Percentiles rank a stretch among this genome's conserved stretches.
Conservation (phyloP, 2,329 filamentous ascomycete species). For the Ophiosphaerella narmari region DNA sequence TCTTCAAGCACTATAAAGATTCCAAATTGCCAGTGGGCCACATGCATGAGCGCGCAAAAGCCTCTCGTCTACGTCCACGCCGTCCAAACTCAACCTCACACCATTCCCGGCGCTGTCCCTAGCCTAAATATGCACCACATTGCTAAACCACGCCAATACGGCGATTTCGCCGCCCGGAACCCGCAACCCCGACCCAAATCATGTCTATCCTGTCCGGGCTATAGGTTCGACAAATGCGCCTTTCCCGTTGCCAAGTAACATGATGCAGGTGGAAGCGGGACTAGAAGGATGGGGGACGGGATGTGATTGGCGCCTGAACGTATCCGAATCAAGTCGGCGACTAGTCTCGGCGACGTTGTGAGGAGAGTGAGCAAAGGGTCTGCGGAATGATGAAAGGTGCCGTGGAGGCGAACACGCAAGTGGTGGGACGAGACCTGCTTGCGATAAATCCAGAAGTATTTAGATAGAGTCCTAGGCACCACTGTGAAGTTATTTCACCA, state of each 20-base stretch:
- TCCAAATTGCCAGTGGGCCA: conserved; percentile 1
- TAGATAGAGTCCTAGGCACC: too few relatives aligned
- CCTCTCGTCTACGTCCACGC: neutral
- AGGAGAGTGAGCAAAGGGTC: neutral
- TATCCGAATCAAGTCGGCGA: conserved; percentile 26
- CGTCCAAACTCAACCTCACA: neutral
- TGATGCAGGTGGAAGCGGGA: conserved; percentile 2
- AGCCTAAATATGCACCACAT: too few relatives aligned
- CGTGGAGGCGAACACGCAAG: neutral
- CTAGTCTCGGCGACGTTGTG: conserved; percentile 17
- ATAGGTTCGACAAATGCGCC: conserved; percentile 13
- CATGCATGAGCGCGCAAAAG: neutral
- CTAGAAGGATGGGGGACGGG: neutral
- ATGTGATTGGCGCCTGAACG: conserved; percentile 10
- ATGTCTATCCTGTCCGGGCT: conserved; percentile 5
- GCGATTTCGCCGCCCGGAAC: neutral
- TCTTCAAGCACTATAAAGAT: neutral
- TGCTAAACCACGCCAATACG: too few relatives aligned
- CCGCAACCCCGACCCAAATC: neutral
- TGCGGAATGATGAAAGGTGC: neutral
- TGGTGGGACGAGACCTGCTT: too few relatives aligned
- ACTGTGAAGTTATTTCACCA: too few relatives aligned
- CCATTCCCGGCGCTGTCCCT: too few relatives aligned
- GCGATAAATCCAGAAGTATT: too few relatives aligned
- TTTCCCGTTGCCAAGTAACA: conserved; percentile 13